Percentiles rank a stretch among this genome's conserved stretches.
These are phyloP conservation scores for Fragosphaeria purpurea DNA, from an alignment of 2,329 filamentous ascomycete species.

Conservation along the genomic window DNA sequence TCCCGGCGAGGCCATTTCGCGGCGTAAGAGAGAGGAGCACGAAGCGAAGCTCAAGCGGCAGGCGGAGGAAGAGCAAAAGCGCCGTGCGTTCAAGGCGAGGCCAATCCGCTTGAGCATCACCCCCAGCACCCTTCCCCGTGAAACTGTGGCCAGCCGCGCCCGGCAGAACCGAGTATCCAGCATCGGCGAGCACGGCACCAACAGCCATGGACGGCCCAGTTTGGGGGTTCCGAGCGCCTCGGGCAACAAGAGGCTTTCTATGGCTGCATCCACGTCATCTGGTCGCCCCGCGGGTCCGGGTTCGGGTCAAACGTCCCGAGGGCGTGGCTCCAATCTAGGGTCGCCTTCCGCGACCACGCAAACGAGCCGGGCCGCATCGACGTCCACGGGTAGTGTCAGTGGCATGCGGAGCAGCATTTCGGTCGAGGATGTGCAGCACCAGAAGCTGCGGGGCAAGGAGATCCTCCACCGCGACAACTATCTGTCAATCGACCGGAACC, in stretches of 20 bases:
- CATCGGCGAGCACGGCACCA: not conserved
- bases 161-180: constrained; percentile 33
- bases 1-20: constrained; percentile 51
- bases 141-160: constrained; percentile 47
- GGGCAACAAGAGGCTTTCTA: constrained; percentile 20
- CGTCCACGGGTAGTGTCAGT: constrained; percentile 33
- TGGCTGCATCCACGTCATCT: constrained; percentile 3
- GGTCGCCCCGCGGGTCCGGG: not conserved
- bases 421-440: constrained; percentile 38
- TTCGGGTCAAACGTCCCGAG: constrained; percentile 11
- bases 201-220: not conserved
- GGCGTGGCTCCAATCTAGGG: constrained; percentile 19
- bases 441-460: constrained; percentile 42
- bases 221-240: not conserved
- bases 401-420: constrained; percentile 40
- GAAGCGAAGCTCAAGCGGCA: constrained; percentile 45
- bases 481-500: constrained; percentile 36
- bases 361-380: constrained; percentile 31
- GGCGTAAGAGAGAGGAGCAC: constrained; percentile 44
- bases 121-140: constrained; percentile 37
- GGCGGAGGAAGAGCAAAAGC: constrained; percentile 50
- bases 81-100: constrained; percentile 54
- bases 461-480: constrained; percentile 44
- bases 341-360: constrained; percentile 19
- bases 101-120: constrained; percentile 39